Evolutionary conservation across 768 basidiomycete genomes (phyloP).

Genomic region (Mycena filopes): DNA sequence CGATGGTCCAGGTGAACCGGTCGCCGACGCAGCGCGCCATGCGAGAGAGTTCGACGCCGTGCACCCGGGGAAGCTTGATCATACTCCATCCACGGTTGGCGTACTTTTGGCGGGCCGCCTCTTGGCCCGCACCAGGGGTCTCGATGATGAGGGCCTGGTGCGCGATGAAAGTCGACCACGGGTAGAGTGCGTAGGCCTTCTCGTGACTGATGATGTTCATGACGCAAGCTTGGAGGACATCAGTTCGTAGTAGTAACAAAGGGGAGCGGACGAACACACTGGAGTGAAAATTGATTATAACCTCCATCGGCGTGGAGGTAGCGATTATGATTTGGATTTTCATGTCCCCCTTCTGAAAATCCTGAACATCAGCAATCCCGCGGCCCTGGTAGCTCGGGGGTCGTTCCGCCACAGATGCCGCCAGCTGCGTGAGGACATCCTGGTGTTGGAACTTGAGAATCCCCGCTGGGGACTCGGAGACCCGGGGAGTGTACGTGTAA

Average conservation of each 20-base stretch:
- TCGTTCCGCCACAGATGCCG: slow-evolving; percentile 1
- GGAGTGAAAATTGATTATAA: slow-evolving; percentile 59
- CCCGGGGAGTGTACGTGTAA: slow-evolving; percentile 37
- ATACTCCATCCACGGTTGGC: slow-evolving; percentile 48
- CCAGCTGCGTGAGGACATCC: slow-evolving; percentile 5
- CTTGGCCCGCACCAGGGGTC: background rate
- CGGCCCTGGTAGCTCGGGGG: slow-evolving; percentile 34
- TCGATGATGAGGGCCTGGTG: slow-evolving; percentile 33
- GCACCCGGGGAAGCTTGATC: background rate
- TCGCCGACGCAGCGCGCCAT: slow-evolving; percentile 23
- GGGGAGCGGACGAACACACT: slow-evolving; percentile 45
- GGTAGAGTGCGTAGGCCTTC: slow-evolving; percentile 54
- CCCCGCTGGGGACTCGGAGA: no score
- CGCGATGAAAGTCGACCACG: slow-evolving; percentile 51
- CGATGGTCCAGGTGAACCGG: slow-evolving; percentile 14
- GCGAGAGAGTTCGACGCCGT: background rate
- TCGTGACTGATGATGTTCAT: slow-evolving; percentile 57
- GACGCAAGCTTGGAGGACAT: slow-evolving; percentile 45
- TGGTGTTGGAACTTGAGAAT: slow-evolving; percentile 5
- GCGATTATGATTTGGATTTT: slow-evolving; percentile 56
- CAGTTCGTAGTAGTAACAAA: background rate
- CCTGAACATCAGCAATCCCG: slow-evolving; percentile 43
- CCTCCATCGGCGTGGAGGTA: slow-evolving; percentile 42
- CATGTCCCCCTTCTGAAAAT: slow-evolving; percentile 41
- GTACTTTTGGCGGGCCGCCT: slow-evolving; percentile 46